These are phyloP conservation scores for Aspergillus sp. DNA, from an alignment of 2,329 filamentous ascomycete genomes.

Conservation along the genomic window DNA sequence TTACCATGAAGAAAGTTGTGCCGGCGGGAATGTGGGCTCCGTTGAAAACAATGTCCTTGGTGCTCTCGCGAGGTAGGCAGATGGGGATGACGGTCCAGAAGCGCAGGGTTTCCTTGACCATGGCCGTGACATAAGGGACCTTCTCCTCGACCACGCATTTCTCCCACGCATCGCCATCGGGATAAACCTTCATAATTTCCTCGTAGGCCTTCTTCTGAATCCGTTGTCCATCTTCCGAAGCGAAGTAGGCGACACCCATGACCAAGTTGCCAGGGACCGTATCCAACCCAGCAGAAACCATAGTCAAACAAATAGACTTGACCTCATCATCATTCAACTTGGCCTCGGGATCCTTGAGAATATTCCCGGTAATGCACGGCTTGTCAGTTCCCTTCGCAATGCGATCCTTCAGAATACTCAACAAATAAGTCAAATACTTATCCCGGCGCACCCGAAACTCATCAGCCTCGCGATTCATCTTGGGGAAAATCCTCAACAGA, in stretches of 20 bases:
- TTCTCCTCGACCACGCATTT: slow-evolving; percentile 67
- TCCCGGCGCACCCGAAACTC: slow-evolving; percentile 64
- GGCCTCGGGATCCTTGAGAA: slow-evolving; percentile 62
- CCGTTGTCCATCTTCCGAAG: slow-evolving; percentile 58
- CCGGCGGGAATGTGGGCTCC: slow-evolving; percentile 63
- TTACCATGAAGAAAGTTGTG: slow-evolving; percentile 71
- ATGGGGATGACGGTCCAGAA: slow-evolving; percentile 77
- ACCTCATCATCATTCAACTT: slow-evolving; percentile 66
- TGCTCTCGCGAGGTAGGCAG: slow-evolving; percentile 64
- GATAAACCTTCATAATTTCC: slow-evolving; percentile 66
- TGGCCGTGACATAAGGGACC: slow-evolving; percentile 66
- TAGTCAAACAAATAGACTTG: slow-evolving; percentile 73
- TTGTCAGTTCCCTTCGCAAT: slow-evolving; percentile 59
- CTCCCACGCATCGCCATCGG: slow-evolving; percentile 68
- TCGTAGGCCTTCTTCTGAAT: slow-evolving; percentile 64
- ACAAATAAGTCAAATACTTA: slow-evolving; percentile 55
- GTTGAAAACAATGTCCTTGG: slow-evolving; percentile 65
- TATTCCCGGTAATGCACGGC: slow-evolving; percentile 63
- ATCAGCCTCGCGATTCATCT: slow-evolving; percentile 55
- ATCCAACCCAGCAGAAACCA: slow-evolving; percentile 74
- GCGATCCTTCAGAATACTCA: slow-evolving; percentile 54
- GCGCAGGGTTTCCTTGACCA: slow-evolving; percentile 71
- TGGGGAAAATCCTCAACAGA: slow-evolving; percentile 58
- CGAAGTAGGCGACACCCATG: slow-evolving; percentile 70
- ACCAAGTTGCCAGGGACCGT: slow-evolving; percentile 74